A percentile compares a stretch with the other conserved stretches of the same genome.
Conservation (phyloP, 192 early-diverging fungal species). For the Endogone sp. region DNA sequence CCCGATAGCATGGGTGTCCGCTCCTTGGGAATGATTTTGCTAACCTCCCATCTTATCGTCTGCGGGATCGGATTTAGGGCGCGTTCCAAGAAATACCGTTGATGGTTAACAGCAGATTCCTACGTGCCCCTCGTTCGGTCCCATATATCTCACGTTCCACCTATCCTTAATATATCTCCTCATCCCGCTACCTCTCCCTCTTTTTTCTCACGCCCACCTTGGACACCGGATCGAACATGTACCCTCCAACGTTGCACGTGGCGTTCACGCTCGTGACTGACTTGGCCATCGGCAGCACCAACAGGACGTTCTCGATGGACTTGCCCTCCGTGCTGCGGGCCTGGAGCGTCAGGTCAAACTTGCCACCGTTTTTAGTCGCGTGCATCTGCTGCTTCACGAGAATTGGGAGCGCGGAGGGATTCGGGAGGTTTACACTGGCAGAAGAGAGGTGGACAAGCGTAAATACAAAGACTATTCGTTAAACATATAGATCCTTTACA, state of each 20-base stretch:
- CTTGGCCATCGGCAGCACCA: conserved; percentile 57
- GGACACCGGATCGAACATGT: conserved; percentile 67
- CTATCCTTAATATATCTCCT: neutral
- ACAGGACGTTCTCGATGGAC: conserved; percentile 57
- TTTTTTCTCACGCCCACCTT: conserved; percentile 28
- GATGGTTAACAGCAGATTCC: no score
- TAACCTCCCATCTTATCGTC: conserved; percentile 62
- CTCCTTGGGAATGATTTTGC: conserved; percentile 52
- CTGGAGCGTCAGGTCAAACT: conserved; percentile 65
- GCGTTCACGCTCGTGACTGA: conserved; percentile 53
- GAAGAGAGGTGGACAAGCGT: neutral
- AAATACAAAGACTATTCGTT: neutral
- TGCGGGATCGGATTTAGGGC: conserved; percentile 15
- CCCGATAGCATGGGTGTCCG: conserved; percentile 61
- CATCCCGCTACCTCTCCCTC: neutral
- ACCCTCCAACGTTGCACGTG: conserved; percentile 59
- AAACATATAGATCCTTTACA: neutral
- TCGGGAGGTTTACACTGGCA: conserved; percentile 52
- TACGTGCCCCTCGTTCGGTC: no score
- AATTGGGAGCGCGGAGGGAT: conserved; percentile 52
- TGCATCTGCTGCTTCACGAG: conserved; percentile 60
- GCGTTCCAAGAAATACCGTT: neutral
- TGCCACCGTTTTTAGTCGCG: conserved; percentile 54
- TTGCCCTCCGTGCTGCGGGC: conserved; percentile 63
- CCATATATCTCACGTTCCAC: neutral